Evolutionary conservation across 257 asterid genomes (phyloP).

Genomic region (Marsdenia floribunda): DNA sequence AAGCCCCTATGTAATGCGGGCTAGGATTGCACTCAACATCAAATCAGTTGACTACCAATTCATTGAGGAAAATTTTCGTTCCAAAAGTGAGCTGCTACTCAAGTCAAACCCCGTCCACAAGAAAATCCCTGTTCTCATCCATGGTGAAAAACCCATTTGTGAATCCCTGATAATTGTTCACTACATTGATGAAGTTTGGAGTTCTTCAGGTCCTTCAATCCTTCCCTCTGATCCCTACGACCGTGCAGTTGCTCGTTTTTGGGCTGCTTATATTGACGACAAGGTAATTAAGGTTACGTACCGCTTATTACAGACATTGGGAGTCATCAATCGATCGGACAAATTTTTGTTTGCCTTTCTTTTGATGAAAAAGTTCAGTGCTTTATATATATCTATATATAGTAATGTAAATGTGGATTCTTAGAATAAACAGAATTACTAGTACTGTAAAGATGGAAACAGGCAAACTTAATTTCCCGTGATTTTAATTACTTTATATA

Average conservation of each 20-base stretch:
- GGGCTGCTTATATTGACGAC: conserved; percentile 31
- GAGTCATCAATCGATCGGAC: too few relatives aligned
- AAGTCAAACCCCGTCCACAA: conserved; percentile 25
- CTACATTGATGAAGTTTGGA: conserved; percentile 29
- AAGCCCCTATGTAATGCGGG: conserved; percentile 24
- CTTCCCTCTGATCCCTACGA: conserved; percentile 27
- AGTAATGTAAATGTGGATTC: too few relatives aligned
- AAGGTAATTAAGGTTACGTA: conserved; percentile 9
- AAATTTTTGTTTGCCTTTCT: too few relatives aligned
- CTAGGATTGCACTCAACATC: conserved; percentile 22
- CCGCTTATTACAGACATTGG: too few relatives aligned
- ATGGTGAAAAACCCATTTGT: conserved; percentile 15
- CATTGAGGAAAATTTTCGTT: conserved; percentile 8
- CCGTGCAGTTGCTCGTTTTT: conserved; percentile 25
- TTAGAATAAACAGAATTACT: too few relatives aligned
- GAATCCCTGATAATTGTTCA: conserved; percentile 29
- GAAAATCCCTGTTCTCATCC: conserved; percentile 26
- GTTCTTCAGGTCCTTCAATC: conserved; percentile 17
- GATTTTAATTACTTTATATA: too few relatives aligned
- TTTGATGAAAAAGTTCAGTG: too few relatives aligned
- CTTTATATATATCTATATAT: too few relatives aligned
- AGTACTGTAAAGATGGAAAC: too few relatives aligned
- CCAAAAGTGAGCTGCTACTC: conserved; percentile 22
- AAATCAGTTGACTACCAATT: conserved; percentile 20
- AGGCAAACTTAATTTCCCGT: too few relatives aligned